Conservation (phyloP, 768 basidiomycete species). For the Strobilomyces echinocephalus region DNA sequence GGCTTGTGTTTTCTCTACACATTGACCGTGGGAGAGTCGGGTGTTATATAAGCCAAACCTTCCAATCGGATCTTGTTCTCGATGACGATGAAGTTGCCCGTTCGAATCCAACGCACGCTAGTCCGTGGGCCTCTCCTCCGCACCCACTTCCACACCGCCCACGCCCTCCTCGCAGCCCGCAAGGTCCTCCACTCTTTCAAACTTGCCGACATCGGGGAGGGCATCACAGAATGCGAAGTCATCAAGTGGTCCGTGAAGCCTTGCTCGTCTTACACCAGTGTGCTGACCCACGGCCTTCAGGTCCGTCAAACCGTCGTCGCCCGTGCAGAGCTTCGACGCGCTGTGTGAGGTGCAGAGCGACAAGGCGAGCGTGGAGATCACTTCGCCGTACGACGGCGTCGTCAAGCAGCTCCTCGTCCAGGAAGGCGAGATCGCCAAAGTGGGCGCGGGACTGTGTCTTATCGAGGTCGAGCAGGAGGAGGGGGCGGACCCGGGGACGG, state of each 20-base stretch:
- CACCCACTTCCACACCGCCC: slow-evolving; percentile 35
- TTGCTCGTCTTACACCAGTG: slow-evolving; percentile 5
- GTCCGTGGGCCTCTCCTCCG: slow-evolving; percentile 27
- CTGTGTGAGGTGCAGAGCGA: slow-evolving; percentile 86
- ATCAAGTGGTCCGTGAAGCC: slow-evolving; percentile 67
- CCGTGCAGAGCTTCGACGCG: slow-evolving; percentile 60
- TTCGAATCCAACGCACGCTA: slow-evolving; percentile 19
- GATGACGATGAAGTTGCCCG: slow-evolving; percentile 5
- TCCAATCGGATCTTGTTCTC: slow-evolving; percentile 3
- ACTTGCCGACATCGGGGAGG: slow-evolving; percentile 84
- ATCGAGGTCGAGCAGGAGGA: slow-evolving; percentile 74
- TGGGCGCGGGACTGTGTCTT: slow-evolving; percentile 70
- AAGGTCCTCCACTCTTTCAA: slow-evolving; percentile 59
- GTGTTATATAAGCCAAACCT: slow-evolving; percentile 1
- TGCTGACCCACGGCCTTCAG: slow-evolving; percentile 33
- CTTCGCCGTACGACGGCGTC: slow-evolving; percentile 77
- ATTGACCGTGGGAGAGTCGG: not conserved
- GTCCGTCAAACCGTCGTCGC: slow-evolving; percentile 52
- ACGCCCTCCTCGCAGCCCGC: slow-evolving; percentile 27
- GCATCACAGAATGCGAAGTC: slow-evolving; percentile 87
- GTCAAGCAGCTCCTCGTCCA: slow-evolving; percentile 68
- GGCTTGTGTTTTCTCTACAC: no score
- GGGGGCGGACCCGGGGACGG: not conserved
- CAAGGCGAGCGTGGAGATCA: slow-evolving; percentile 90
- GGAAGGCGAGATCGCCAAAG: slow-evolving; percentile 81